These are phyloP conservation scores for Entophlyctis luteolus DNA, from an alignment of 192 early-diverging fungal genomes.

Conservation along the genomic window DNA sequence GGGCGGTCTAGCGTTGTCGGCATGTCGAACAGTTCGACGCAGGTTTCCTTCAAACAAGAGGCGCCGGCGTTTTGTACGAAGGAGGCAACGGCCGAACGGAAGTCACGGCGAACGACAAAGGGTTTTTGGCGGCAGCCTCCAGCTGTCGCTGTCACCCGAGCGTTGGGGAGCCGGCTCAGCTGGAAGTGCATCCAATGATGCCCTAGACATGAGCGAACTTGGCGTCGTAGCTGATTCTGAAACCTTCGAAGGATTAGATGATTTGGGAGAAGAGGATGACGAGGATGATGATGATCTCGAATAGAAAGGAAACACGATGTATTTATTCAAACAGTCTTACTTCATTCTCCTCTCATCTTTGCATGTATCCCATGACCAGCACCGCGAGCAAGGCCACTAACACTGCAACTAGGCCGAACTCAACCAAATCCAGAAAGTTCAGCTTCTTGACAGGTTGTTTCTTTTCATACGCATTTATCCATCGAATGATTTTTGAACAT, in stretches of 20 bases:
- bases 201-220: not conserved
- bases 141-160: not conserved
- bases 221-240: not conserved
- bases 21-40: not conserved
- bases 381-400: not conserved
- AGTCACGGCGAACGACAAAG: no score
- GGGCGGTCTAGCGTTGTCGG: not conserved
- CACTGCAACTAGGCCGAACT: not conserved
- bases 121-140: no score
- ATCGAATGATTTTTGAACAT: constrained; percentile 38
- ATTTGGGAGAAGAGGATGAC: not conserved
- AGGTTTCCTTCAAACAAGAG: not conserved
- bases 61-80: not conserved
- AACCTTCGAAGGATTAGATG: not conserved
- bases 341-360: not conserved
- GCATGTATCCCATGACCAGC: not conserved
- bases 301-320: no score
- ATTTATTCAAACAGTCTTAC: not conserved
- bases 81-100: no score
- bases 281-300: not conserved
- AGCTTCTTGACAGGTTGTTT: no score
- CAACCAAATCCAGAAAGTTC: not conserved
- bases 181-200: not conserved
- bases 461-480: constrained; percentile 42
- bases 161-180: not conserved